Percentiles rank a stretch among this genome's conserved stretches.
Evolutionary conservation across 345 rosid genomes (phyloP).

Genomic region (Diplotaxis tenuifolia): DNA sequence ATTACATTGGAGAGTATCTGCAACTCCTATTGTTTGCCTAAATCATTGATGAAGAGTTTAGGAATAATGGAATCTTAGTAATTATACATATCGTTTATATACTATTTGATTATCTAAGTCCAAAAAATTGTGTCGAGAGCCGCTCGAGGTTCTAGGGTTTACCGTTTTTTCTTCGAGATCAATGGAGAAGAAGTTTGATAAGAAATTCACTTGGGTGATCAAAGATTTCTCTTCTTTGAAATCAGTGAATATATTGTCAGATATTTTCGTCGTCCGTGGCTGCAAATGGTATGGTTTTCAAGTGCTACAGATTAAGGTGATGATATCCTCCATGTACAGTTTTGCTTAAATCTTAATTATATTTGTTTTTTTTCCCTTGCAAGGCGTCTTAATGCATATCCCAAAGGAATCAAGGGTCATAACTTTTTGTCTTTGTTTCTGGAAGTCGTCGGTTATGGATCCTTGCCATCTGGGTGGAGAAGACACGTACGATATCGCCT

Average conservation of each 20-base stretch:
- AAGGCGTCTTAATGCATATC: conserved; percentile 70
- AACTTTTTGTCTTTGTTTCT: conserved; percentile 60
- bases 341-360: background rate
- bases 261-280: background rate
- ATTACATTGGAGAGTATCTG: background rate
- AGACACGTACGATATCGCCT: conserved; percentile 62
- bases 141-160: background rate
- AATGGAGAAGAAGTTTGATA: background rate
- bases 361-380: conserved; percentile 2
- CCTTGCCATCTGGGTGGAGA: conserved; percentile 78
- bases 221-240: background rate
- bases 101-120: background rate
- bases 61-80: background rate
- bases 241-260: background rate
- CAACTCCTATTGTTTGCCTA: background rate
- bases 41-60: background rate
- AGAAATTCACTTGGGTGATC: background rate
- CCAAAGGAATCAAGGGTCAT: conserved; percentile 66
- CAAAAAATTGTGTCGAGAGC: background rate
- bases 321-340: background rate
- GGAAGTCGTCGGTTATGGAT: conserved; percentile 57
- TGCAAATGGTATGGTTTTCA: conserved; percentile 8
- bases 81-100: background rate
- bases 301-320: background rate
- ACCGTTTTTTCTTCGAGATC: background rate